A percentile compares a stretch with the other conserved stretches of the same genome.
Conservation (phyloP, 768 basidiomycete genomes). For the Mycena alexandri region DNA sequence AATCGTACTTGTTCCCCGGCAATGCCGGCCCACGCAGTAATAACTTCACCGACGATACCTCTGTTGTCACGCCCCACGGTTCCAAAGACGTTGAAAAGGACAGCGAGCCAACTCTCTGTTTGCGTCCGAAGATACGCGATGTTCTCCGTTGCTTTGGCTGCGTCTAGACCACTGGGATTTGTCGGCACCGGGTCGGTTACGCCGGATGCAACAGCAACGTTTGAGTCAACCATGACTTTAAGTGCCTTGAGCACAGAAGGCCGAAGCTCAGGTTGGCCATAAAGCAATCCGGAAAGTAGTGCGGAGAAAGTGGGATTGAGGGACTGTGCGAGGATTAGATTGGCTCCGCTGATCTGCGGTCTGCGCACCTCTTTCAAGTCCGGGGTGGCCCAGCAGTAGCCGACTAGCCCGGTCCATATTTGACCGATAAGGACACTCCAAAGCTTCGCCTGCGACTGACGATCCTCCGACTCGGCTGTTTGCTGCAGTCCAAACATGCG, state of each 20-base stretch:
- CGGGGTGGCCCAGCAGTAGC: slow-evolving; percentile 87
- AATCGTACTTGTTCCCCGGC: slow-evolving; percentile 73
- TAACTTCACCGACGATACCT: slow-evolving; percentile 88
- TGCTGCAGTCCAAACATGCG: slow-evolving; percentile 91
- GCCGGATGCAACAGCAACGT: slow-evolving; percentile 64
- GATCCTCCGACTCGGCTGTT: slow-evolving; percentile 78
- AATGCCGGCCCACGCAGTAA: slow-evolving; percentile 87
- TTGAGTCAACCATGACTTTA: slow-evolving; percentile 86
- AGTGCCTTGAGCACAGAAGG: slow-evolving; percentile 86
- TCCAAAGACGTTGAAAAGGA: slow-evolving; percentile 97
- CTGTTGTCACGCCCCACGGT: slow-evolving; percentile 82
- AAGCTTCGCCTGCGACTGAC: slow-evolving; percentile 90
- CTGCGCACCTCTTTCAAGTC: slow-evolving; percentile 76
- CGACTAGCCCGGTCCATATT: slow-evolving; percentile 91
- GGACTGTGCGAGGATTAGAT: slow-evolving; percentile 59
- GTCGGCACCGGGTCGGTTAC: slow-evolving; percentile 47
- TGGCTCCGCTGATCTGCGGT: not conserved
- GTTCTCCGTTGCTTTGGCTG: slow-evolving; percentile 73
- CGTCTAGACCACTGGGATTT: slow-evolving; percentile 56
- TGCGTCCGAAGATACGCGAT: slow-evolving; percentile 80
- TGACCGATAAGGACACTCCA: slow-evolving; percentile 96
- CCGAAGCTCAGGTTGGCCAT: slow-evolving; percentile 87
- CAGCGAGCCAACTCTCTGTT: slow-evolving; percentile 93
- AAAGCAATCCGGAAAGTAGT: slow-evolving; percentile 93
- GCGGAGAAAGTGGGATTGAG: slow-evolving; percentile 85